Evolutionary conservation across 768 basidiomycete species (phyloP).

Genomic region (Leccinum longicurvipes): DNA sequence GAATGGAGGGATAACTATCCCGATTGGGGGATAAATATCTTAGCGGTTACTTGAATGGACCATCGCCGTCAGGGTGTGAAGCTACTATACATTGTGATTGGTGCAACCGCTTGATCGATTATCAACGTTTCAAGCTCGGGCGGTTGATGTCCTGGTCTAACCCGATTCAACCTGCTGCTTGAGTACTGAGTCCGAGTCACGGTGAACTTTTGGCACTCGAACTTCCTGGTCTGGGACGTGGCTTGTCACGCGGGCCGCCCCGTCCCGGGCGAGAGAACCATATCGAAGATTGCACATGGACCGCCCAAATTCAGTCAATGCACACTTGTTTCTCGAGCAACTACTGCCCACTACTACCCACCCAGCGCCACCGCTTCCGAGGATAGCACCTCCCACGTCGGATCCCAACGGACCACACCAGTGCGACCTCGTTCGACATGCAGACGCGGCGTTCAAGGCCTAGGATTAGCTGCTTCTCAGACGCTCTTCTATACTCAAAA

Average conservation of each 20-base stretch:
- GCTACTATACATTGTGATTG: background rate
- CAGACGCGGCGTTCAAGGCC: background rate
- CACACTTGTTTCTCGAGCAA: background rate
- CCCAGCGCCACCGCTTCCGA: background rate
- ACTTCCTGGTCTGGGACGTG: background rate
- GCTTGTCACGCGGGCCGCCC: constrained; percentile 8
- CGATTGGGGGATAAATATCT: background rate
- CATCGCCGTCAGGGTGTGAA: background rate
- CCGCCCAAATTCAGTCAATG: background rate
- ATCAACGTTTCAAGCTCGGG: background rate
- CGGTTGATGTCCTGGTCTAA: background rate
- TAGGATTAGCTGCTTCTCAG: background rate
- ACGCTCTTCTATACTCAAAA: background rate
- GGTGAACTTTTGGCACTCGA: background rate
- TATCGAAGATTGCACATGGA: background rate
- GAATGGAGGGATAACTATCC: constrained; percentile 4
- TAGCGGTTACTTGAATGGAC: background rate
- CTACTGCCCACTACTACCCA: constrained; percentile 1
- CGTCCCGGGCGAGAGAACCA: constrained; percentile 5
- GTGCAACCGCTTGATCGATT: background rate
- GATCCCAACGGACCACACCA: too few relatives aligned
- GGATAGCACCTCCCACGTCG: background rate
- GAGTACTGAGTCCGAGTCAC: background rate
- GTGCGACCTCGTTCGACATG: background rate
- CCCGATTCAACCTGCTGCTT: background rate